Evolutionary conservation across 1,284 basidiomycete species (phyloP), one percentile per base, ranked within the genome.

Genomic region (Malassezia psittaci): DNA sequence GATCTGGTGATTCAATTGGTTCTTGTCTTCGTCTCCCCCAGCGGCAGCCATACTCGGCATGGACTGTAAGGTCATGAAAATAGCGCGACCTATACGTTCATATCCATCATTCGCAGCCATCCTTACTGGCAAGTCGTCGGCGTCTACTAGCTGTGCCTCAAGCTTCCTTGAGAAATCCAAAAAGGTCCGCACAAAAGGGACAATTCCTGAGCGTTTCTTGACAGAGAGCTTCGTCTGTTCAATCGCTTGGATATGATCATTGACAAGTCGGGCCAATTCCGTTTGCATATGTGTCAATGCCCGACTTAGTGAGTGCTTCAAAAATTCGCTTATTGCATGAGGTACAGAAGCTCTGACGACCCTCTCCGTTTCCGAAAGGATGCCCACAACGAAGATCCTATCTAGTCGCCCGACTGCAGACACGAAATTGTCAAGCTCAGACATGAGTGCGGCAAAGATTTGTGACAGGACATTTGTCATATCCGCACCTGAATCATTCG

Each of bases 1-100:
- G 63, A 96, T 88, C 70, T 94, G 88, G 68, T 91, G 94, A 74
- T 96, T 96, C 51, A 96, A 80, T 72, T 93, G 88, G 0, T 90
- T 90, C 76, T 98, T 98, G 76, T 93, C 93, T 24, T 75, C 71
- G 51, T 70, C 72, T 2, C 41, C 19, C 70, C 75, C 63, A 75
- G 74, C 60, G 9, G 61, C 69, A 0, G 86, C 86, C 78, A 90
- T 78, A 74, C 90, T 93, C 10, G 90, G 90, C 16, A 96, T 89
- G 59, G 94, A 88, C 76, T 91, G 90, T 51, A 98, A 76, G 15
- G 83, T 85, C 43, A 90, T 89, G 65, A 96, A 91, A 82, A 96
- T 93, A 24, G 84, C 79, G 55, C 85, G 82, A 33, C 89, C 85
- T 43, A 96, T 86, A 64, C 81, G 83, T 66, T 90, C 88, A 72